Evolutionary conservation across 1,139 yeast species (phyloP), one percentile per base, ranked within the genome.

Genomic region (Suhomyces taliae): DNA sequence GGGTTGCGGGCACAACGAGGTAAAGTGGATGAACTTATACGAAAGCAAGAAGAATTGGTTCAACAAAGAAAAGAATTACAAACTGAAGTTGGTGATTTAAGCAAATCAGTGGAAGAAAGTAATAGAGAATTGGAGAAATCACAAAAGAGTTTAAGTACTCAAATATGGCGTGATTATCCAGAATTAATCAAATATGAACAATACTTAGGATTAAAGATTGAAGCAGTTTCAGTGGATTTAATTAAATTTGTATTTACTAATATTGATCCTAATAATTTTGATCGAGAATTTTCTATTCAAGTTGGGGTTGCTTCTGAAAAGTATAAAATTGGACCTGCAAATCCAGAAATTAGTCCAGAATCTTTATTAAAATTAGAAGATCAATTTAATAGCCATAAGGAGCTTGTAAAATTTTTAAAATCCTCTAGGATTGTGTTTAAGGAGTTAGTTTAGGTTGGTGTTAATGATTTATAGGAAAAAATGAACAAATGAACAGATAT

Each of bases 191-290:
- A 73, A 44, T 77, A 67, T 52, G 82, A 78, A 48, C 62, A 64
- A 43, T 70, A 77, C 48, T 61, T 78, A 43, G 83, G 84, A 0
- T 57, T 79, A 41, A 66, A 62, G 41, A 69, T 79, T 34, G 74
- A 71, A 40, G 80, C 76, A 6, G 49, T 72, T 3, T 58, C 64
- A 3, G 65, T 64, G 8, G 75, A 74, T 44, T 48, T 67, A 10
- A 58, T 79, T 34, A 59, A 60, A 45, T 74, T 79, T 48, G 59
- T 62, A 2, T 79, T 79, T 50, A 60, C 55, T 27, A 76, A 78
- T 51, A 61, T 79, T n/a, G 78, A 74, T 46, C 64, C 74, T 11
- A 60, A 66, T 34, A 62, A 77, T 46, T 58, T 66, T 14, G 72
- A 68, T 36, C 64, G 64, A 31, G 72, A 70, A 51, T 76, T 67